phyloP scores from a whole-genome alignment of 352 stramenopile species.

The Phytophthora syringae region DNA sequence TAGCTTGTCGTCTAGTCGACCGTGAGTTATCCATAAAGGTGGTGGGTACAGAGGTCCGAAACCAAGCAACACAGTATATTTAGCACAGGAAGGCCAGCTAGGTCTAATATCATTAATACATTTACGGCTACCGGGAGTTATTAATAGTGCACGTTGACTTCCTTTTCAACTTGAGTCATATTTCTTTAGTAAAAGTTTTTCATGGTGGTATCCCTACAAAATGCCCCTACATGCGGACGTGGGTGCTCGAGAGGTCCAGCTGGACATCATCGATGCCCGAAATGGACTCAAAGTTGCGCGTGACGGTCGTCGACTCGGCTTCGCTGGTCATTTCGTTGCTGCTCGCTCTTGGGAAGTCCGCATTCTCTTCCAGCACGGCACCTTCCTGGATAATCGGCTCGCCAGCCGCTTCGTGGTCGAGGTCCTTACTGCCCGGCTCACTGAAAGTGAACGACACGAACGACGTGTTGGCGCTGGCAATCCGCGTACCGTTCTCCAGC shows the following conservation, averaged over 20 bases:
- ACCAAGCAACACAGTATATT: neutral
- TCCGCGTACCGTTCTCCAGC: constrained; percentile 31
- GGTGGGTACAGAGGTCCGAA: neutral
- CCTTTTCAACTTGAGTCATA: too few species aligned
- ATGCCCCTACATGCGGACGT: constrained; percentile 42
- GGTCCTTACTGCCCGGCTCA: constrained; percentile 22
- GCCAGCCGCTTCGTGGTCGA: constrained; percentile 12
- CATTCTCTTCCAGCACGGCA: constrained; percentile 19
- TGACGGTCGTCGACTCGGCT: constrained; percentile 29
- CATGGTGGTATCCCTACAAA: too few species aligned
- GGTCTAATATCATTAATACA: neutral
- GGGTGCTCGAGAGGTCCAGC: constrained; percentile 42
- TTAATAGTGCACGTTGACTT: too few species aligned
- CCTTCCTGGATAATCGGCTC: constrained; percentile 42
- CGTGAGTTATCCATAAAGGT: constrained; percentile 10
- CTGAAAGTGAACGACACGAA: constrained; percentile 52
- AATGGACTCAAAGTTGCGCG: constrained; percentile 55
- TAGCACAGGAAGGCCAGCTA: neutral
- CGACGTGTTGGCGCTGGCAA: constrained; percentile 48
- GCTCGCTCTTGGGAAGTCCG: constrained; percentile 13
- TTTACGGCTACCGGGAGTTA: too few species aligned
- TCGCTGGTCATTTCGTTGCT: constrained; percentile 14
- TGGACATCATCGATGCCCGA: constrained; percentile 41
- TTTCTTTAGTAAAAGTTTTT: too few species aligned
- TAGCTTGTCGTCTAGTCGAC: neutral